These are phyloP conservation scores for Lathyrus oleraceus DNA, from an alignment of 306 rosid genomes.

Conservation along the genomic window DNA sequence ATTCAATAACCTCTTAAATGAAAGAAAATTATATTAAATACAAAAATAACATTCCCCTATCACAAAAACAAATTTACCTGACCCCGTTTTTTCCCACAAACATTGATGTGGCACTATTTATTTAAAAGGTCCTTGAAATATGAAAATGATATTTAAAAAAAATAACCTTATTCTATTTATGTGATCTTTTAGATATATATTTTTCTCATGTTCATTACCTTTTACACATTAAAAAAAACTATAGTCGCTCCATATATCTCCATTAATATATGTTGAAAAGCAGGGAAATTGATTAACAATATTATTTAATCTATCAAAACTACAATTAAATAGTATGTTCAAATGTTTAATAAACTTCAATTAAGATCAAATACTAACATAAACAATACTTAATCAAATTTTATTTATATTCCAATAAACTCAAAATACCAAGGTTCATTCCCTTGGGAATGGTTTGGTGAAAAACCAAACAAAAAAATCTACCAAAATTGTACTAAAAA, in stretches of 20 bases:
- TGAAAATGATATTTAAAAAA: no score
- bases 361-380: neutral
- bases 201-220: no score
- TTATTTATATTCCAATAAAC: neutral
- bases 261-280: slow-evolving; percentile 19
- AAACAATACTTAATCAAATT: neutral
- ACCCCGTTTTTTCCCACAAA: no score
- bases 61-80: no score
- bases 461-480: neutral
- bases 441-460: neutral
- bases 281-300: slow-evolving; percentile 21
- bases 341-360: neutral
- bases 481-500: slow-evolving; percentile 32
- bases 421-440: neutral
- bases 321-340: neutral
- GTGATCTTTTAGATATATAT: no score
- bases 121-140: no score
- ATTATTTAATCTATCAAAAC: slow-evolving; percentile 33
- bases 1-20: no score
- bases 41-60: no score
- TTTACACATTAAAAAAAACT: no score
- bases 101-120: no score
- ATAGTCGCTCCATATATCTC: slow-evolving; percentile 16
- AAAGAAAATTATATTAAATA: no score
- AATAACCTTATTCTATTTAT: no score